These are phyloP conservation scores for Mortierella antarctica DNA, from an alignment of 192 early-diverging fungal genomes.

Conservation along the genomic window DNA sequence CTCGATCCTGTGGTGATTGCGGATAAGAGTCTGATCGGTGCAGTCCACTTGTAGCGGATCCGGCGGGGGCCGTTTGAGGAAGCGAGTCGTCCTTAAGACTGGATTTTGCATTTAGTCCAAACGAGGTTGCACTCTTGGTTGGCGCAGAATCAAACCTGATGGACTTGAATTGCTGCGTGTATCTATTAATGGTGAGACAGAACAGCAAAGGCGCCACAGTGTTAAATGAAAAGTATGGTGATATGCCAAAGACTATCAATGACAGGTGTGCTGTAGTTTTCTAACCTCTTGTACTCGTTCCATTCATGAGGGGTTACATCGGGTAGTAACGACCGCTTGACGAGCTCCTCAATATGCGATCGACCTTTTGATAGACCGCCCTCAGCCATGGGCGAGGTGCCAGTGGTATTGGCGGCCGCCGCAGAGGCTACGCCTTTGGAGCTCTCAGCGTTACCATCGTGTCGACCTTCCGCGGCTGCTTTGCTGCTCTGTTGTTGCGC, in stretches of 20 bases:
- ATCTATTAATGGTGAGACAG: conserved; percentile 4
- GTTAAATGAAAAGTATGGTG: not conserved
- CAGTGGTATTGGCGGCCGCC: not conserved
- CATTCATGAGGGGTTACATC: conserved; percentile 25
- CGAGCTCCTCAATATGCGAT: conserved; percentile 29
- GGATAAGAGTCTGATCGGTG: conserved; percentile 3
- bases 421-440: not conserved
- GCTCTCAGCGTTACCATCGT: not conserved
- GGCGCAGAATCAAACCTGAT: conserved; percentile 48
- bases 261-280: too few relatives aligned
- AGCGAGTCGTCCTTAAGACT: conserved; percentile 18
- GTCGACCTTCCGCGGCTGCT: not conserved
- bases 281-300: conserved; percentile 42
- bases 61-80: not conserved
- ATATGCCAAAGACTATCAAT: not conserved
- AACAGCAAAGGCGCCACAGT: not conserved
- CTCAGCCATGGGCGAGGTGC: not conserved
- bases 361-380: conserved; percentile 17
- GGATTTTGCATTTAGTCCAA: conserved; percentile 13
- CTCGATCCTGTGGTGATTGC: conserved; percentile 1
- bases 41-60: conserved; percentile 3
- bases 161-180: conserved; percentile 51
- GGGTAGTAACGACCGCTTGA: conserved; percentile 16
- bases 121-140: conserved; percentile 16
- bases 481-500: not conserved